Conservation (phyloP, 2,329 filamentous ascomycete species). For the Zasmidium citrigriseum region DNA sequence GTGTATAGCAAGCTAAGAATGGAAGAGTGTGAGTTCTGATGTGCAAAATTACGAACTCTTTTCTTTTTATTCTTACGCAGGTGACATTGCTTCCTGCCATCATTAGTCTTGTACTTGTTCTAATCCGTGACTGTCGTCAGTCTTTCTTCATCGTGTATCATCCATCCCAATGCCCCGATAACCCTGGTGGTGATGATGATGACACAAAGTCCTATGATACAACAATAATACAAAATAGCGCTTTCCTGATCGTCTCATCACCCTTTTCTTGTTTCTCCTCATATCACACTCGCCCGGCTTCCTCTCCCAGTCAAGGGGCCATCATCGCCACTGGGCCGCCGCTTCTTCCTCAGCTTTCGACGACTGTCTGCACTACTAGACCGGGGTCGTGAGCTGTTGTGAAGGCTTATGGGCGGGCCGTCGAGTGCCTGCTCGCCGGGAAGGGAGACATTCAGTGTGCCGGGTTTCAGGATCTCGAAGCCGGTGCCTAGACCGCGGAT, state of each 20-base stretch:
- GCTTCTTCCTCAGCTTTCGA: constrained; percentile 36
- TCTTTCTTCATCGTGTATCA: background rate
- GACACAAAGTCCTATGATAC: background rate
- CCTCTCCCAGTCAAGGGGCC: constrained; percentile 9
- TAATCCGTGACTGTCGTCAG: background rate
- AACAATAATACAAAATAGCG: background rate
- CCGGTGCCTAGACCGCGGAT: constrained; percentile 36
- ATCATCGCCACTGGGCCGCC: constrained; percentile 26
- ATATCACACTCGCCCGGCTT: constrained; percentile 9
- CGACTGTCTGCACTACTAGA: constrained; percentile 26
- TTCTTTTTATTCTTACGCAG: background rate
- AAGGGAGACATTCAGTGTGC: constrained; percentile 28
- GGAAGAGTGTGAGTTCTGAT: background rate
- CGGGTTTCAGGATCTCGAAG: constrained; percentile 38
- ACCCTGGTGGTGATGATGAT: background rate
- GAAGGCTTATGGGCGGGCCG: constrained; percentile 32
- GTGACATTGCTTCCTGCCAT: background rate
- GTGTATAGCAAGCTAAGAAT: background rate
- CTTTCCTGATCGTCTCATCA: background rate
- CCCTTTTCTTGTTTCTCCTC: background rate
- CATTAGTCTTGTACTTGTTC: background rate
- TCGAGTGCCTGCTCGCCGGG: constrained; percentile 21
- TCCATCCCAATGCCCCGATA: background rate
- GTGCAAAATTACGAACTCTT: background rate
- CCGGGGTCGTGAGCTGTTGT: constrained; percentile 24